Conservation (phyloP, 306 rosid species). For the Gastrolobium bilobum region DNA sequence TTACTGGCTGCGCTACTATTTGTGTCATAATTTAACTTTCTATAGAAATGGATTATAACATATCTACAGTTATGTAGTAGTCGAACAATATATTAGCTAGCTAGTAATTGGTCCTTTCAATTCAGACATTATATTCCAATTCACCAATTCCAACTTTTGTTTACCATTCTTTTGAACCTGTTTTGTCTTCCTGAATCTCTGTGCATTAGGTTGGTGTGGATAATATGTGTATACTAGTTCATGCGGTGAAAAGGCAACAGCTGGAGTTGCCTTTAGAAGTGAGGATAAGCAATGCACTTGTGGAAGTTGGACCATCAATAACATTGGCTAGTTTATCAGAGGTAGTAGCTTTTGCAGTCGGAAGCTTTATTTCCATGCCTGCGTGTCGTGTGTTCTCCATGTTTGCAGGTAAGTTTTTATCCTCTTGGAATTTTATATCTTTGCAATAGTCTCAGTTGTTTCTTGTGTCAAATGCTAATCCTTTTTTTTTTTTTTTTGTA, state of each 20-base stretch:
- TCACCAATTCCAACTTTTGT: conserved; percentile 16
- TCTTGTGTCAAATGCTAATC: conserved; percentile 38
- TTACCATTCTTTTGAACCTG: conserved; percentile 32
- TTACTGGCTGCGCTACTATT: conserved; percentile 9
- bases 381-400: conserved; percentile 99
- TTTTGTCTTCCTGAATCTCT: conserved; percentile 39
- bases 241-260: conserved; percentile 94
- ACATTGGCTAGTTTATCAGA: conserved; percentile 96
- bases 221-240: conserved; percentile 97
- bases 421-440: conserved; percentile 37
- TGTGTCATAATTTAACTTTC: conserved; percentile 29
- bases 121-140: conserved; percentile 24
- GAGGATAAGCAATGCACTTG: conserved; percentile 93
- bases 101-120: conserved; percentile 23
- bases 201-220: conserved; percentile 92
- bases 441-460: conserved; percentile 37
- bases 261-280: conserved; percentile 87
- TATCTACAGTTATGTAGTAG: neutral
- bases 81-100: conserved; percentile 28
- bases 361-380: conserved; percentile 98
- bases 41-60: conserved; percentile 15
- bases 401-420: conserved; percentile 83
- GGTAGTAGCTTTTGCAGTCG: conserved; percentile 98
- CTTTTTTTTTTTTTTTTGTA: neutral
- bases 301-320: conserved; percentile 99